phyloP scores from a whole-genome alignment of 1,284 basidiomycete species.

The Trichosporon sp. region DNA sequence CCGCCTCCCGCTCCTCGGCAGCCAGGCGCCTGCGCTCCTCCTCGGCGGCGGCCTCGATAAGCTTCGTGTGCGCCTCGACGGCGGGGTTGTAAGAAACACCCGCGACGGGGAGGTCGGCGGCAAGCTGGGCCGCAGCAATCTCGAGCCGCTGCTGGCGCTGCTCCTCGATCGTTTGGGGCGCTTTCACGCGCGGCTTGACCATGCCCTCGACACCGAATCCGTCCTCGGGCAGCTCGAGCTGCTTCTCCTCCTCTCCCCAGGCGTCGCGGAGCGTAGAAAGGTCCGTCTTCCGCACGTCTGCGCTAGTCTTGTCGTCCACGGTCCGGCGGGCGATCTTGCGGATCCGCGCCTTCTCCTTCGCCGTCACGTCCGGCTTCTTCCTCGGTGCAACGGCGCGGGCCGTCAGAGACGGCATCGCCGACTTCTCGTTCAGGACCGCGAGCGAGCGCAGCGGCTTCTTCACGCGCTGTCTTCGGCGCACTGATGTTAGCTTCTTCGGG shows the following conservation, averaged over 20 bases:
- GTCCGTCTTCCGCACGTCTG: conserved; percentile 27
- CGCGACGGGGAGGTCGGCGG: conserved; percentile 74
- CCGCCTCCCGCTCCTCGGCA: conserved; percentile 64
- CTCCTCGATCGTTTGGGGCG: conserved; percentile 46
- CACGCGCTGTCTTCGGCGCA: conserved; percentile 36
- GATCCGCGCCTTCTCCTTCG: conserved; percentile 73
- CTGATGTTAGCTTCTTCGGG: background rate
- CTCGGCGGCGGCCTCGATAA: conserved; percentile 71
- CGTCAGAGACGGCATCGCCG: conserved; percentile 78
- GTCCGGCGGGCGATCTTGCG: conserved; percentile 73
- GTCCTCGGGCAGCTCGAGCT: conserved; percentile 28
- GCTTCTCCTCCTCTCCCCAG: conserved; percentile 27
- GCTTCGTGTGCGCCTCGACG: conserved; percentile 71
- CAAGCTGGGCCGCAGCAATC: conserved; percentile 46
- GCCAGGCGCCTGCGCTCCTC: conserved; percentile 66
- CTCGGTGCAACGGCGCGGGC: conserved; percentile 58
- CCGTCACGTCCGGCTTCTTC: conserved; percentile 56
- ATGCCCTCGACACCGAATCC: conserved; percentile 50
- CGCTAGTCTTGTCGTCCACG: conserved; percentile 57
- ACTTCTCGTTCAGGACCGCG: conserved; percentile 79
- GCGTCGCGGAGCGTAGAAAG: conserved; percentile 30
- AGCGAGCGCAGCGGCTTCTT: conserved; percentile 69
- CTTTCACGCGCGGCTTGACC: conserved; percentile 41
- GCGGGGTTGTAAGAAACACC: conserved; percentile 95
- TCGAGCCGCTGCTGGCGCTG: conserved; percentile 39